A percentile compares a stretch with the other conserved stretches of the same genome.
Conservation (phyloP, 345 rosid species). For the Acer saccharum region DNA sequence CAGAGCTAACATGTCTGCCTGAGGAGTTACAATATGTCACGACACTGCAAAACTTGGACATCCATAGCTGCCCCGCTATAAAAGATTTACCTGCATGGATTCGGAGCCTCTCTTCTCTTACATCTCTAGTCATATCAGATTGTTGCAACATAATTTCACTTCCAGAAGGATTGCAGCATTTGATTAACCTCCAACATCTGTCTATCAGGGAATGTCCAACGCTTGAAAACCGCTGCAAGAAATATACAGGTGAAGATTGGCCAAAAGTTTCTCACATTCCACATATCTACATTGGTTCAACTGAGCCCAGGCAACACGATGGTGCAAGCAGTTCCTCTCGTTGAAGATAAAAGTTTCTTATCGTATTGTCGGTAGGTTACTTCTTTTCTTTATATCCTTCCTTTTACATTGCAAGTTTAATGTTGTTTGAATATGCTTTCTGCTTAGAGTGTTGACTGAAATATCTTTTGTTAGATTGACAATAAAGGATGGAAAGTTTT, state of each 20-base stretch:
- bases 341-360: not conserved
- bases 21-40: conserved; percentile 10
- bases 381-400: not conserved
- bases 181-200: conserved; percentile 12
- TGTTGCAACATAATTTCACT: conserved; percentile 20
- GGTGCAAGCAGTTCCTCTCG: not conserved
- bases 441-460: not conserved
- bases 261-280: conserved; percentile 3
- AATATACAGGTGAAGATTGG: conserved; percentile 19
- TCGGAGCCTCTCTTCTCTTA: conserved; percentile 11
- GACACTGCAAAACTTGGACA: conserved; percentile 18
- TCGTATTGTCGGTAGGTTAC: not conserved
- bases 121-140: conserved; percentile 22
- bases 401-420: not conserved
- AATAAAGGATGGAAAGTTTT: not conserved
- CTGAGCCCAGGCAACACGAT: not conserved
- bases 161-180: conserved; percentile 17
- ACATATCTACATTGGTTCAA: conserved; percentile 1
- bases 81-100: conserved; percentile 11
- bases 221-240: conserved; percentile 14
- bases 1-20: conserved; percentile 9
- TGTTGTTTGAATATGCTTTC: not conserved
- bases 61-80: conserved; percentile 15
- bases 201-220: conserved; percentile 24
- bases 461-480: not conserved